Conservation (phyloP, 345 rosid genomes). For the Eucalyptus brandiana region DNA sequence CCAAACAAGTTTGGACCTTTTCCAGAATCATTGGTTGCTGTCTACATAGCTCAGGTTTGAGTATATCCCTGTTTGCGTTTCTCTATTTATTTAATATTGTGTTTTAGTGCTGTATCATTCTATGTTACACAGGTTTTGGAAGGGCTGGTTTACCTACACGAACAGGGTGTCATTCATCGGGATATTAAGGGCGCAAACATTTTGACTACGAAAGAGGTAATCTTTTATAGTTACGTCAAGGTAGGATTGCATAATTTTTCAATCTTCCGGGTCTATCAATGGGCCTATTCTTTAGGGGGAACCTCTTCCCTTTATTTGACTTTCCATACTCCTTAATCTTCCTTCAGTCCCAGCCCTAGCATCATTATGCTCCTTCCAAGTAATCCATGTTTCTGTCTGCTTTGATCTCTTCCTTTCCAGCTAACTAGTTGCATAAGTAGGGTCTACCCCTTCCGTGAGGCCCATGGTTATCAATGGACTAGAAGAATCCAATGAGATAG, state of each 20-base stretch:
- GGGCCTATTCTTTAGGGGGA: neutral
- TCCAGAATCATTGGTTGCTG: constrained; percentile 95
- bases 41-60: constrained; percentile 95
- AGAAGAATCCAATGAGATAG: neutral
- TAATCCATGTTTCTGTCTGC: neutral
- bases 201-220: constrained; percentile 96
- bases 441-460: neutral
- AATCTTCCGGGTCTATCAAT: neutral
- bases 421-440: neutral
- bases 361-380: neutral
- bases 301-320: neutral
- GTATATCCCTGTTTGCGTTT: neutral
- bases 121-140: constrained; percentile 66
- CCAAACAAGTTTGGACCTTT: constrained; percentile 99
- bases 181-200: constrained; percentile 99
- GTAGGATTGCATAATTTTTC: neutral
- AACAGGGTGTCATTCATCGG: constrained; percentile 98
- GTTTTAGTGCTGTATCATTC: neutral
- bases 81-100: neutral
- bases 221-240: neutral
- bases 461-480: neutral
- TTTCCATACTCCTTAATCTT: neutral
- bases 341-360: neutral
- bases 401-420: neutral
- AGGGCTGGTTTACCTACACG: constrained; percentile 93